phyloP scores from a whole-genome alignment of 2,329 filamentous ascomycete species.

The Pyrenophora teres region DNA sequence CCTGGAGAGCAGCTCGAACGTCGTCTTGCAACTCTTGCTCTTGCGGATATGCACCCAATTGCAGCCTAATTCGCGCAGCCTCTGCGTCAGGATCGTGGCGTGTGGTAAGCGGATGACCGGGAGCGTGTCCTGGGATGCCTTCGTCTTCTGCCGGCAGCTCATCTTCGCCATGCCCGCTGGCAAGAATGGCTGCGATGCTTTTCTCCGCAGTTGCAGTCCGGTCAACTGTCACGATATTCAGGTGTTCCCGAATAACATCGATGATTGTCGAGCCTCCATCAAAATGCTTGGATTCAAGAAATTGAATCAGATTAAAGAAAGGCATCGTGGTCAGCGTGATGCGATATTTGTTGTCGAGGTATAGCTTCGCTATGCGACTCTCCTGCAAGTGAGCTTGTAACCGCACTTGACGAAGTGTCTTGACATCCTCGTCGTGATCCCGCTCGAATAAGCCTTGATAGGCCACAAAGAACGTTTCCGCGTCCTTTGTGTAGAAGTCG shows the following conservation, averaged over 20 bases:
- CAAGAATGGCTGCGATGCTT: conserved; percentile 64
- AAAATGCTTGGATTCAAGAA: conserved; percentile 83
- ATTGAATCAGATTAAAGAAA: conserved; percentile 81
- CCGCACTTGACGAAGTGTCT: conserved; percentile 72
- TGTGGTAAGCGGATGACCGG: conserved; percentile 65
- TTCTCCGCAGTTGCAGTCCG: conserved; percentile 60
- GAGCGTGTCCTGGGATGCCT: conserved; percentile 69
- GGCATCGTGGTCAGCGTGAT: conserved; percentile 87
- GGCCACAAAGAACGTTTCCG: conserved; percentile 72
- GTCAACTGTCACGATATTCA: conserved; percentile 64
- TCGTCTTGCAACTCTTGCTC: conserved; percentile 83
- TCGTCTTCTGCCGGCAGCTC: conserved; percentile 68
- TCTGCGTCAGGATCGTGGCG: conserved; percentile 63
- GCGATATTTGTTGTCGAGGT: conserved; percentile 84
- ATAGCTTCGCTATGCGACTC: conserved; percentile 78
- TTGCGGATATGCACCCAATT: conserved; percentile 81
- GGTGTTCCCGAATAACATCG: conserved; percentile 68
- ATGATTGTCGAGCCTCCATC: conserved; percentile 79
- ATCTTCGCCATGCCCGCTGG: conserved; percentile 58
- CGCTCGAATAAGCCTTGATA: conserved; percentile 73
- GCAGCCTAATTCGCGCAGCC: conserved; percentile 60
- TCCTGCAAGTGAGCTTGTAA: conserved; percentile 78
- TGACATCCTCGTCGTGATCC: conserved; percentile 80
- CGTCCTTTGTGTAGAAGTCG: conserved; percentile 72
- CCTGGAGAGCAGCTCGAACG: conserved; percentile 82